These are phyloP conservation scores for Pseudogymnoascus destructans DNA, from an alignment of 2,329 filamentous ascomycete species.

Conservation along the genomic window DNA sequence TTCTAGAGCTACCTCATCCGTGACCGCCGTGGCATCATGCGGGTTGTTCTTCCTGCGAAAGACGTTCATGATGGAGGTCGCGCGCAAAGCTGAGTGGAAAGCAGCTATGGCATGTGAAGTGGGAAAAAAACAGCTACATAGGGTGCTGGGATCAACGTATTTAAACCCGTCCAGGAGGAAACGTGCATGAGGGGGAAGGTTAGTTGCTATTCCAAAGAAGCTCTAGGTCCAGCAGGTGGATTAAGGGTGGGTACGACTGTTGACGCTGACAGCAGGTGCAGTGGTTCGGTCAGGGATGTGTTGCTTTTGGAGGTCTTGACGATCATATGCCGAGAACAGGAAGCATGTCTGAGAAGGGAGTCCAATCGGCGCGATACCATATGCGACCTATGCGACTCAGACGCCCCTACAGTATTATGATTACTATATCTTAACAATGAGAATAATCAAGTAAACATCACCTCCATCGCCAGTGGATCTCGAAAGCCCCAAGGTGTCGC, in stretches of 20 bases:
- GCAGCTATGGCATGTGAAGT: background rate
- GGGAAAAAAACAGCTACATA: background rate
- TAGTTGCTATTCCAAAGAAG: background rate
- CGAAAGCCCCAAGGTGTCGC: background rate
- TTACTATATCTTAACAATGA: background rate
- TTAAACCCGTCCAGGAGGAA: background rate
- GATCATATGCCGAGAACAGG: slow-evolving; percentile 1
- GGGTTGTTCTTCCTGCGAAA: slow-evolving; percentile 12
- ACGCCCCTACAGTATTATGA: background rate
- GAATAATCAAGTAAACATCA: background rate
- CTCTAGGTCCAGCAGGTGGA: background rate
- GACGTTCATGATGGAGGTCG: slow-evolving; percentile 8
- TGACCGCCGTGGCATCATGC: slow-evolving; percentile 5
- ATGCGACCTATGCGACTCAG: background rate
- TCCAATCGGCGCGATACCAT: background rate
- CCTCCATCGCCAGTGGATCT: background rate
- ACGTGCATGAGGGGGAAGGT: background rate
- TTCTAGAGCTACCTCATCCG: background rate
- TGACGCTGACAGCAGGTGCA: background rate
- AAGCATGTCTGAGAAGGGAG: background rate
- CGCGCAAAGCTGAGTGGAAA: background rate
- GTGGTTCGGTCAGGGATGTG: background rate
- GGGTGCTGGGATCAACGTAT: slow-evolving; percentile 1
- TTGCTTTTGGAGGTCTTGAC: background rate
- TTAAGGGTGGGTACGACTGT: background rate